Evolutionary conservation across 1,284 basidiomycete genomes (phyloP), one percentile per base, ranked within the genome.

Genomic region (Cryptococcus sp.): DNA sequence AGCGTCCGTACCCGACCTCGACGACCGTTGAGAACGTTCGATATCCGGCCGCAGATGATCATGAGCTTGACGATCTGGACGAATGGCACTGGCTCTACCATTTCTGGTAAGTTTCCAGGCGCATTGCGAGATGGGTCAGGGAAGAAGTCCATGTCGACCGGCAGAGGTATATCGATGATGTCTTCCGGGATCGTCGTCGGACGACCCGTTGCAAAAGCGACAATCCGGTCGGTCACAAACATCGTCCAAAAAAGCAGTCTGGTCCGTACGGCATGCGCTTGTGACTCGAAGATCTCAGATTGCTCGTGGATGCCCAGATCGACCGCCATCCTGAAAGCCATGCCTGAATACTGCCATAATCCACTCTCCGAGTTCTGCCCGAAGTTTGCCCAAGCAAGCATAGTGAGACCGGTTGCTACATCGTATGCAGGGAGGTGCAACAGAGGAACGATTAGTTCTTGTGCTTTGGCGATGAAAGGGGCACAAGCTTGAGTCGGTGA

Each of bases 401-500:
- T 61, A 1, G 81, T 61, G 11, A 81, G 63, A 15, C 78, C 79
- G 0, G 79, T 78, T 0, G 75, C 72, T 3, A 74, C 74, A 57
- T 81, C 80, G 35, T 71, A 72, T 0, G 80, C 75, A 0, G 80
- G 80, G 3, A 81, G 67, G 44, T 80, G 79, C 20, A 81, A 55
- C 0, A 80, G 66, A 1, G 80, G 79, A 3, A 79, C 70, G 31
- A 80, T 68, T 3, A 81, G 67, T 50, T 80, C 76, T 59, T 80
- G 78, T 0, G 80, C 80, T 62, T 80, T 80, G n/a, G 80, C 76
- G 47, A 80, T 75, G 59, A 80, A 81, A 0, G 80, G 77, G 1
- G 76, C 74, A 39, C 73, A 72, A 11, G 77, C 77, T 59, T 75
- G 56, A 11, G 65, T 54, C 2, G 65, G 69, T 8, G 31, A 35